These are phyloP conservation scores for Nissolia schottii DNA, from an alignment of 306 rosid species.

Conservation along the genomic window DNA sequence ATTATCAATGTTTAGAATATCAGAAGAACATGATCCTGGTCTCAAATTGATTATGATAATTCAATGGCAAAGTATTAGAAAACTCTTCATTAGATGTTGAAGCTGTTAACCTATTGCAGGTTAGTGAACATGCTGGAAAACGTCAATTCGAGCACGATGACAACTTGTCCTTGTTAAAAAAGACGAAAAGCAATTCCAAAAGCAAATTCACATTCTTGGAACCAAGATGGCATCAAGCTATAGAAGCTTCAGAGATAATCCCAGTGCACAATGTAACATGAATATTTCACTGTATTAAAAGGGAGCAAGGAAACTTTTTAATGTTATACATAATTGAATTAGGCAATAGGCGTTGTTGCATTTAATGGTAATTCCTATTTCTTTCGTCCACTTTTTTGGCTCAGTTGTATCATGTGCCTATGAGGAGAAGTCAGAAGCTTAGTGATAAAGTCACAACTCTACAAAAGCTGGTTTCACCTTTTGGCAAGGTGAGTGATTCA, in stretches of 20 bases:
- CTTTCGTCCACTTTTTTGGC: neutral
- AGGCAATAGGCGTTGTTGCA: neutral
- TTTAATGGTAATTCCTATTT: neutral
- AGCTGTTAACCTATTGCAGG: slow-evolving; percentile 19
- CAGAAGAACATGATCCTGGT: neutral
- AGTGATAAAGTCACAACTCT: slow-evolving; percentile 61
- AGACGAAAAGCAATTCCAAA: slow-evolving; percentile 21
- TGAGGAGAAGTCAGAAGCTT: slow-evolving; percentile 65
- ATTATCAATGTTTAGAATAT: neutral
- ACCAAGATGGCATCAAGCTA: slow-evolving; percentile 30
- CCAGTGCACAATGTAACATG: slow-evolving; percentile 25
- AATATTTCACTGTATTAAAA: neutral
- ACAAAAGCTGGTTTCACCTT: slow-evolving; percentile 80
- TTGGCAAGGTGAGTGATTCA: slow-evolving; percentile 63
- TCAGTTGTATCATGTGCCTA: slow-evolving; percentile 36
- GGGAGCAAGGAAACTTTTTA: neutral
- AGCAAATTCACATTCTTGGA: slow-evolving; percentile 28
- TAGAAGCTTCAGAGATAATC: slow-evolving; percentile 5
- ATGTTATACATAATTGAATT: neutral
- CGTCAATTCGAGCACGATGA: slow-evolving; percentile 37
- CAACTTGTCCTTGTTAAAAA: slow-evolving; percentile 16
- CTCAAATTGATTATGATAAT: neutral
- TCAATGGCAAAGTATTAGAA: neutral
- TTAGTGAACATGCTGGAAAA: slow-evolving; percentile 33
- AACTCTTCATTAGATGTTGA: neutral